Conservation (phyloP, 495 filamentous ascomycete genomes). For the Penicillium parvum region DNA sequence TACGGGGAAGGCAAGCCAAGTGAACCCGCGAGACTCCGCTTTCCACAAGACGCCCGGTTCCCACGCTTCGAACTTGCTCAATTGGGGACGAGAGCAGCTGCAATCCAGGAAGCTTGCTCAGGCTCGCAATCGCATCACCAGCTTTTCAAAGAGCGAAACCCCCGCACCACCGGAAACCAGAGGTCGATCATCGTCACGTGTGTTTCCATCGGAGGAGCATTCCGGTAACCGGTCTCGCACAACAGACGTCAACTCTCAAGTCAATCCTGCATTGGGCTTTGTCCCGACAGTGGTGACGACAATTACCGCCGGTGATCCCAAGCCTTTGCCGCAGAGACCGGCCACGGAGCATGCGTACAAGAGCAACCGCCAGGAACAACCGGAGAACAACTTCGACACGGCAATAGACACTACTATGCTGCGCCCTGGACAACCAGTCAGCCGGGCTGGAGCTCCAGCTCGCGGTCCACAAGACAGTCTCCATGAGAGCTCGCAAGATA, state of each 20-base stretch:
- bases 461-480: conserved; percentile 27
- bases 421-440: conserved; percentile 49
- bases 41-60: conserved; percentile 23
- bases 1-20: conserved; percentile 24
- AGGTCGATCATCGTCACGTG: conserved; percentile 25
- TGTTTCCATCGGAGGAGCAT: conserved; percentile 13
- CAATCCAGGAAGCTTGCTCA: conserved; percentile 26
- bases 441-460: conserved; percentile 67
- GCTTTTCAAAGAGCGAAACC: conserved; percentile 24
- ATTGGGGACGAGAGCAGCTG: conserved; percentile 33
- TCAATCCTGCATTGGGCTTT: conserved; percentile 13
- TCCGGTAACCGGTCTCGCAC: conserved; percentile 5
- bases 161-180: conserved; percentile 10
- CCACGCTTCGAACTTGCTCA: conserved; percentile 22
- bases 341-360: conserved; percentile 8
- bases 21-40: conserved; percentile 16
- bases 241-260: conserved; percentile 7
- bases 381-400: conserved; percentile 16
- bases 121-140: conserved; percentile 24
- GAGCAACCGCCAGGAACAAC: neutral
- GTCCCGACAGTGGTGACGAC: conserved; percentile 35
- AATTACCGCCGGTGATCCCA: conserved; percentile 32
- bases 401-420: conserved; percentile 26
- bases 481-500: conserved; percentile 41
- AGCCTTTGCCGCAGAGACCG: conserved; percentile 7